Conservation (phyloP, 2,329 filamentous ascomycete species). For the Diplodia corticola region DNA sequence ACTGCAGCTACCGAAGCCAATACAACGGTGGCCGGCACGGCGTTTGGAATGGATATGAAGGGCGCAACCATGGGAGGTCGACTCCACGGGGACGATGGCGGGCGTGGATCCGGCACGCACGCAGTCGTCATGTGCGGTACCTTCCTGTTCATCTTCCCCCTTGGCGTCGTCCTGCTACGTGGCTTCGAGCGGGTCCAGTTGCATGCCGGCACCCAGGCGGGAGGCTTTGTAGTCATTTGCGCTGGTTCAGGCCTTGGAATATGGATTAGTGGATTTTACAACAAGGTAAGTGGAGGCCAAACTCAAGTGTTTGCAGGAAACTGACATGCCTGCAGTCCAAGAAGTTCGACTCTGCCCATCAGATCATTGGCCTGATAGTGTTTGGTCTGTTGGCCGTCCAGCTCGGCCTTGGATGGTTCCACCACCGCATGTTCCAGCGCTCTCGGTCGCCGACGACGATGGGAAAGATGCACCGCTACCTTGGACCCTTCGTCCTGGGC, state of each 20-base stretch:
- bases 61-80: slow-evolving; percentile 2
- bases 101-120: slow-evolving; percentile 36
- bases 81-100: slow-evolving; percentile 28
- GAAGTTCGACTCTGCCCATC: slow-evolving; percentile 47
- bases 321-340: slow-evolving; percentile 46
- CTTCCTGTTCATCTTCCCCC: slow-evolving; percentile 58
- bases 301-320: too few relatives aligned
- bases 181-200: slow-evolving; percentile 54
- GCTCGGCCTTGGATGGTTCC: slow-evolving; percentile 3
- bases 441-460: slow-evolving; percentile 24
- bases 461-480: slow-evolving; percentile 27
- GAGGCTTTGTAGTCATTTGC: slow-evolving; percentile 53
- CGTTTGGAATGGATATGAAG: slow-evolving; percentile 22
- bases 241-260: slow-evolving; percentile 56
- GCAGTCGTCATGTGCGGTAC: slow-evolving; percentile 56
- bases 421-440: slow-evolving; percentile 23
- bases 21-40: slow-evolving; percentile 28
- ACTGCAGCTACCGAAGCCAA: slow-evolving; percentile 45
- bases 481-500: slow-evolving; percentile 27
- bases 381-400: not conserved
- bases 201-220: slow-evolving; percentile 56
- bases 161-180: slow-evolving; percentile 57
- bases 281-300: slow-evolving; percentile 49
- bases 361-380: slow-evolving; percentile 5
- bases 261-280: slow-evolving; percentile 54